phyloP scores from a whole-genome alignment of 1,139 yeast species.

The Taphrina flavorubra region DNA sequence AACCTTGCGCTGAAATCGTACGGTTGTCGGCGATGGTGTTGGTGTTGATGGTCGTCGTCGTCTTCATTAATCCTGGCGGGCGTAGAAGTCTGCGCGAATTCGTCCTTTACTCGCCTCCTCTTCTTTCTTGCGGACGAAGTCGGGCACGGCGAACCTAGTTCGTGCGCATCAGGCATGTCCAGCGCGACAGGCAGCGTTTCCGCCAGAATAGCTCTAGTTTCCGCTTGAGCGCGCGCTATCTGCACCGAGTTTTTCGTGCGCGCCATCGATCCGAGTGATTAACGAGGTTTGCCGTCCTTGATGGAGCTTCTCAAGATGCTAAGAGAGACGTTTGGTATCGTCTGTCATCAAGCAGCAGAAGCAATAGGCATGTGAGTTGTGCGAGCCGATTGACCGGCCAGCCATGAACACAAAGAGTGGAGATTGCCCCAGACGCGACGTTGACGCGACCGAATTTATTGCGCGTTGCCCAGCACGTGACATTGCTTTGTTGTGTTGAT shows the following conservation, averaged over 20 bases:
- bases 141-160: conserved; percentile 8
- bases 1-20: too few relatives aligned
- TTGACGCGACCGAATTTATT: neutral
- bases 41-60: neutral
- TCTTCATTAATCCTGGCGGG: neutral
- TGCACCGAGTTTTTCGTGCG: neutral
- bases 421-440: neutral
- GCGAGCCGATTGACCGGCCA: too few relatives aligned
- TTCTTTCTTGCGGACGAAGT: neutral
- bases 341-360: too few relatives aligned
- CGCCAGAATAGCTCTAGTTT: neutral
- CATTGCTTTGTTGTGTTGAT: neutral
- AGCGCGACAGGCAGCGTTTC: neutral
- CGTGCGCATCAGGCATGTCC: neutral
- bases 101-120: neutral
- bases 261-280: neutral
- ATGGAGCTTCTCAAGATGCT: too few relatives aligned
- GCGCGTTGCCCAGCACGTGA: neutral
- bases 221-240: neutral
- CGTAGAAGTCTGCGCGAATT: neutral
- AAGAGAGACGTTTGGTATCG: too few relatives aligned
- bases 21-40: too few relatives aligned
- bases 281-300: too few relatives aligned
- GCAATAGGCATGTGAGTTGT: too few relatives aligned
- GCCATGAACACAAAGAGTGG: neutral